Base-by-base conservation (phyloP, 2,329 filamentous ascomycete species). In the Orbilia javanica region DNA sequence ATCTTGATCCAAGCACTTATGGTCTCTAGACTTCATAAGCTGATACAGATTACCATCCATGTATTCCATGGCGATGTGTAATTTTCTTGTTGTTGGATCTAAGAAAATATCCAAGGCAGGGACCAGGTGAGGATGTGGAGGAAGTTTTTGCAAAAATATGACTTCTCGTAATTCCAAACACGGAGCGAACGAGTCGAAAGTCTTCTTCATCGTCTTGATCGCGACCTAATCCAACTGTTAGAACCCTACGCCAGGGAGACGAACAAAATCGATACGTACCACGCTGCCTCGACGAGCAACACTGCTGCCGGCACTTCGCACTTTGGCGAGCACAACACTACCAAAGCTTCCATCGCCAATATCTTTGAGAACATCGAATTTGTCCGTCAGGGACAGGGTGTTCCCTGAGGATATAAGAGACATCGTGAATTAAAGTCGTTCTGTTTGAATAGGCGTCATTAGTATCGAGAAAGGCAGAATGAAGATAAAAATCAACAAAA, bases 191-290 rank as follows among this genome's bases (percentile, higher is more conserved):
- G 93, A 97, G 82, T 98, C 94, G 82, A 98, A 99, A 0, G 92
- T 94, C 89, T 99, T 99, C 88, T 99, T 99, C 96, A 99, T 99
- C 4, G 96, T 98, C 86, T 99, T 99, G 86, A 99, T 97, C 50
- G 96, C 96, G 82, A 99, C 92, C 96, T 98, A 81, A 4, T 46
- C 22, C 6, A 44, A 36, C 22, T 48, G 31, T 55, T 48, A 53
- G 52, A 36, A 31, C 36, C 73, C 29, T 39, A 44, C 25, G 27
- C 27, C 25, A 48, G 31, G 34, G 31, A 22, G 18, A 15, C 10
- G 36, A 11, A 18, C 7, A 62, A 50, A 22, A 2, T 44, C 1
- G 55, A 62, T 80, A 87, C 91, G 88, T 90, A 98, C 95, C 87
- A 98, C 89, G 73, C 94, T 97, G 81, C 95, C 95, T 84, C 94